Evolutionary conservation across 768 basidiomycete species (phyloP), one percentile per base, ranked within the genome.

Genomic region (Tubosaeta sp.): DNA sequence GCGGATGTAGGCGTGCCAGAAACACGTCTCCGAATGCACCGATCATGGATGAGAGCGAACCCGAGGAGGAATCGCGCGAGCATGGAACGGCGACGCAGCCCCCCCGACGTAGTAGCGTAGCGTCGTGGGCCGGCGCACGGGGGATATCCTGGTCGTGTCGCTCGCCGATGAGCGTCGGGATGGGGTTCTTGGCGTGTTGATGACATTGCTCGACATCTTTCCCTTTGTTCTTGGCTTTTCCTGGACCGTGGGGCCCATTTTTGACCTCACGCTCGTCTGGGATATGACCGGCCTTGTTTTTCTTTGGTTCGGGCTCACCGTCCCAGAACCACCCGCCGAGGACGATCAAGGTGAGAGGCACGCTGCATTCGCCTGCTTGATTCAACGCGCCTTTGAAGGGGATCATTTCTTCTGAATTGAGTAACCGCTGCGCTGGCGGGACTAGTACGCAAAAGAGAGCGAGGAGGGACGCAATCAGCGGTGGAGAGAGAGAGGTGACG

Each of bases 311-410:
- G 29, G 48, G 19, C 3, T 58, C 51, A 11, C 76, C 72, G 0
- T 72, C 73, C 66, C 84, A 87, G 71, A 95, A 95, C 74, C 95
- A 97, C 13, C 89, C 93, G 11, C 95, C 95, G 39, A 97, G 84
- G 6, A 97, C 92, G 51, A 97, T 78, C 25, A 97, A 74, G 2
- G 95, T 97, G 26, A 97, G 64, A 0, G 95, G 95, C 54, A 97
- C 86, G 10, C 86, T 85, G 54, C 90, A 91, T 54, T 77, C 82
- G 1, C 92, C 90, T 1, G 86, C 83, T 12, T 74, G 71, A 2
- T 72, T 75, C 45, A 94, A 68, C 0, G 90, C 86, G 27, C 83
- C 80, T 60, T 83, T 87, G 54, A 91, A 65, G 0, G 86, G 82
- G 33, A 73, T 75, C 67, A 89, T 73, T 57, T 84, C 80, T 5